Evolutionary conservation across 768 basidiomycete genomes (phyloP).

Genomic region (Lentinula sp.): DNA sequence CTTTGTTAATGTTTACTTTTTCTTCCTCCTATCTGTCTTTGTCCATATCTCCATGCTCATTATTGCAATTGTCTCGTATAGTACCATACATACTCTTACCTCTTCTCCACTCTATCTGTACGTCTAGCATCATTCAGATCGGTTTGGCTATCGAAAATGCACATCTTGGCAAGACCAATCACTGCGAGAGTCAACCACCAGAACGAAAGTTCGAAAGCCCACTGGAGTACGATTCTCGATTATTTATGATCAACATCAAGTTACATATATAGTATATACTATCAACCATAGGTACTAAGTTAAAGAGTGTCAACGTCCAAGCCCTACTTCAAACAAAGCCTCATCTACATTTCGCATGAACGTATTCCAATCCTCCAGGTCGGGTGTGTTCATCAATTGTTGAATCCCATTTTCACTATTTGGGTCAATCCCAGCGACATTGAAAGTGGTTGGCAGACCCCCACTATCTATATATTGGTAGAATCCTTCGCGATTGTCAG

Average conservation of each 20-base stretch:
- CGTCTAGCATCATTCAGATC: constrained; percentile 11
- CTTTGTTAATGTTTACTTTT: constrained; percentile 11
- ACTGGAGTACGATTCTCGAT: too few relatives aligned
- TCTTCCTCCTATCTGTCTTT: constrained; percentile 15
- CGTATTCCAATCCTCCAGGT: constrained; percentile 1
- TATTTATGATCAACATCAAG: too few relatives aligned
- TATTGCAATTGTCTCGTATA: constrained; percentile 12
- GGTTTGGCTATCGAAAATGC: constrained; percentile 1
- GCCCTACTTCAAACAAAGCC: background rate
- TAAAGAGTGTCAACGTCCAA: background rate
- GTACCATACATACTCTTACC: constrained; percentile 11
- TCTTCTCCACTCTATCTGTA: constrained; percentile 14
- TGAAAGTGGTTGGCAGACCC: background rate
- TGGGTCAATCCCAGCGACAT: background rate
- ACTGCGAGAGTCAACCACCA: background rate
- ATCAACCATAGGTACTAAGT: background rate
- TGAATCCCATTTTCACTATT: background rate
- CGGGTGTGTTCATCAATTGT: background rate
- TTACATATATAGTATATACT: background rate
- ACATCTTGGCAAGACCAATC: background rate
- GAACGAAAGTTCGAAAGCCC: too few relatives aligned
- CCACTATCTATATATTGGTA: background rate
- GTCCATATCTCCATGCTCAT: constrained; percentile 12
- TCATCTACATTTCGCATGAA: constrained; percentile 3
- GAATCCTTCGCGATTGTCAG: background rate